phyloP scores from a whole-genome alignment of 768 basidiomycete species.

The Rhizopogon roseolus region DNA sequence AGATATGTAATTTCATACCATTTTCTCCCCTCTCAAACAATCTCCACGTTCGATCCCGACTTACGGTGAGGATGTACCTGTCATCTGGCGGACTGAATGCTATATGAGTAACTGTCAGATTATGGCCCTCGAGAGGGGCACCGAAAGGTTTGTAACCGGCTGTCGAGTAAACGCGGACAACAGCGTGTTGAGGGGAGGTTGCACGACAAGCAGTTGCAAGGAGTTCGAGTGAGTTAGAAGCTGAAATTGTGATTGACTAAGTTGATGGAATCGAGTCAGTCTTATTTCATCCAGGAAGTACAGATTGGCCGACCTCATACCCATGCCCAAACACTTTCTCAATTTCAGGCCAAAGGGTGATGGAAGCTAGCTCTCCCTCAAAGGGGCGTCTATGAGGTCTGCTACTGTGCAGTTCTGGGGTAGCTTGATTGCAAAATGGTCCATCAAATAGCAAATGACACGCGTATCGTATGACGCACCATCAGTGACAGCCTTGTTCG shows the following conservation, averaged over 20 bases:
- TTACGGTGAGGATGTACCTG: constrained; percentile 72
- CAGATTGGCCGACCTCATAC: constrained; percentile 66
- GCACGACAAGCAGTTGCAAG: constrained; percentile 92
- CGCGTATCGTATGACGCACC: constrained; percentile 33
- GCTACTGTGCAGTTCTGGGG: constrained; percentile 12
- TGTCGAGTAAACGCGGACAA: constrained; percentile 78
- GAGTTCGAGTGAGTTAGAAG: constrained; percentile 62
- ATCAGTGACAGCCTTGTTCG: constrained; percentile 85
- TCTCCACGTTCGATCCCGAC: constrained; percentile 90
- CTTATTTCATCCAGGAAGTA: neutral
- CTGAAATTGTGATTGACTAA: constrained; percentile 76
- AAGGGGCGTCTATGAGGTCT: constrained; percentile 51
- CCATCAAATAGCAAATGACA: neutral
- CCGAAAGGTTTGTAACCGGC: constrained; percentile 67
- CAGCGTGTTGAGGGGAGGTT: constrained; percentile 83
- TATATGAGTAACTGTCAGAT: constrained; percentile 85
- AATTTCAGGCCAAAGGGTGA: constrained; percentile 93
- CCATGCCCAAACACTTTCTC: constrained; percentile 98
- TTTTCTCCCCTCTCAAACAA: constrained; percentile 54
- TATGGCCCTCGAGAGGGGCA: constrained; percentile 73
- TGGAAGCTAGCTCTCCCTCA: constrained; percentile 83
- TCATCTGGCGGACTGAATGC: constrained; percentile 83
- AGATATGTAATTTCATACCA: constrained; percentile 25
- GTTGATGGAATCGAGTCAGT: neutral
- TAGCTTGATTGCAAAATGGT: constrained; percentile 7